Base-by-base conservation (phyloP, 2,329 filamentous ascomycete genomes). In the Colletotrichum somersetense region DNA sequence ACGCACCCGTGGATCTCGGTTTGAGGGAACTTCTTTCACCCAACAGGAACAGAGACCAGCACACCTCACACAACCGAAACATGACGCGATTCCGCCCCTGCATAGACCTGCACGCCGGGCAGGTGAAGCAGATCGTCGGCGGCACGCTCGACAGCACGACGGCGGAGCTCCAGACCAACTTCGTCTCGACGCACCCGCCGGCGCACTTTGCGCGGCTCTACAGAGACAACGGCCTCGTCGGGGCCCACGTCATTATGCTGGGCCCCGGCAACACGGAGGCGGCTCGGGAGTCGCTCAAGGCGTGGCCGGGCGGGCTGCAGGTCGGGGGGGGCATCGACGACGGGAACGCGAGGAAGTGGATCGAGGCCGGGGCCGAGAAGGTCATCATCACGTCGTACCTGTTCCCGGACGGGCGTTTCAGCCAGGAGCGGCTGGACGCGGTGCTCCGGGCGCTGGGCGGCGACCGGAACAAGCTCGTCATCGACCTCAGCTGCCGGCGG, bases 71-170 rank as follows among this genome's bases (percentile, higher is more conserved):
- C 16, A 52, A 26, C 63, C 30, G 30, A 48, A 84, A 74, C 55
- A 97, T 99, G 96, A 98, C 96, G 3, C 91, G 92, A 77, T 99
- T 99, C 80, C 89, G 96, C 50, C 96, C 96, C 26, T 99, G 96
- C 80, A 98, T 99, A 82, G 96, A 99, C 84, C 89, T 99, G 65
- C 96, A 99, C 82, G 92, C 95, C n/a, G 96, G 96, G 18, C 92
- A 96, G 80, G 96, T 99, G 72, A 99, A 99, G 86, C 96, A 99
- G 82, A 99, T 99, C 77, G 95, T 99, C 52, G 96, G 96, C 76
- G 96, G 96, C 72, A 98, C 96, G 1, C 89, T 99, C 74, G 92
- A 92, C 83, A 89, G 89, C 79, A 81, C 87, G 11, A 89, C 89
- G 1, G 81, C 87, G 8, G 86, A 89, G 68, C 88, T 98, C 68